Percentiles rank a stretch among this genome's conserved stretches.
Conservation (phyloP, 495 filamentous ascomycete genomes). For the Letharia lupina region DNA sequence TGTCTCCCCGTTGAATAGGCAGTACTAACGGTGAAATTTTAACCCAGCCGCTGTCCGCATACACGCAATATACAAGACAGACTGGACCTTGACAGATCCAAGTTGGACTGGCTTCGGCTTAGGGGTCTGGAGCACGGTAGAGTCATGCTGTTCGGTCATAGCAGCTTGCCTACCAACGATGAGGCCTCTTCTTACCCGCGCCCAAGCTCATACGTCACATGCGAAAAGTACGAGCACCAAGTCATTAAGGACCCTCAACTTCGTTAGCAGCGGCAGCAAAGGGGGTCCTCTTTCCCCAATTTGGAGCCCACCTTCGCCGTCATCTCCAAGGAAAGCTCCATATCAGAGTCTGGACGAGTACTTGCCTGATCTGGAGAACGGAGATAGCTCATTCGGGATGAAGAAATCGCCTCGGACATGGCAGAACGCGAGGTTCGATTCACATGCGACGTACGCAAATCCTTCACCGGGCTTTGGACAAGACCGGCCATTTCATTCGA, state of each 20-base stretch:
- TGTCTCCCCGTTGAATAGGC: neutral
- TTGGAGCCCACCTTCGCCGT: neutral
- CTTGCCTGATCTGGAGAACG: neutral
- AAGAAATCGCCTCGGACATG: neutral
- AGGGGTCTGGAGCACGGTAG: constrained; percentile 50
- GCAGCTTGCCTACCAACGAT: constrained; percentile 52
- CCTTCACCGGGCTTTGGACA: neutral
- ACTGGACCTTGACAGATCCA: constrained; percentile 29
- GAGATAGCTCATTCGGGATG: neutral
- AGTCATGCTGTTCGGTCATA: constrained; percentile 48
- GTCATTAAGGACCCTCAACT: neutral
- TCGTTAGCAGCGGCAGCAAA: neutral
- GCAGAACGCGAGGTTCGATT: neutral
- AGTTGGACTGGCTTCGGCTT: constrained; percentile 43
- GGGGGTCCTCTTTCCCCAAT: neutral
- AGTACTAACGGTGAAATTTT: neutral
- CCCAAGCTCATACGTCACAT: neutral
- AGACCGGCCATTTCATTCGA: neutral
- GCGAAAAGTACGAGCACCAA: neutral
- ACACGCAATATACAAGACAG: constrained; percentile 49
- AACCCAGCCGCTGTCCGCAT: constrained; percentile 38
- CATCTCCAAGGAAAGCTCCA: neutral
- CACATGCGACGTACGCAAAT: neutral
- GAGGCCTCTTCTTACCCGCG: constrained; percentile 41
- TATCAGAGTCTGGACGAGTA: neutral